A percentile compares a stretch with the other conserved stretches of the same genome.
Evolutionary conservation across 2,329 filamentous ascomycete genomes (phyloP).

Genomic region (Diaporthe amygdali): DNA sequence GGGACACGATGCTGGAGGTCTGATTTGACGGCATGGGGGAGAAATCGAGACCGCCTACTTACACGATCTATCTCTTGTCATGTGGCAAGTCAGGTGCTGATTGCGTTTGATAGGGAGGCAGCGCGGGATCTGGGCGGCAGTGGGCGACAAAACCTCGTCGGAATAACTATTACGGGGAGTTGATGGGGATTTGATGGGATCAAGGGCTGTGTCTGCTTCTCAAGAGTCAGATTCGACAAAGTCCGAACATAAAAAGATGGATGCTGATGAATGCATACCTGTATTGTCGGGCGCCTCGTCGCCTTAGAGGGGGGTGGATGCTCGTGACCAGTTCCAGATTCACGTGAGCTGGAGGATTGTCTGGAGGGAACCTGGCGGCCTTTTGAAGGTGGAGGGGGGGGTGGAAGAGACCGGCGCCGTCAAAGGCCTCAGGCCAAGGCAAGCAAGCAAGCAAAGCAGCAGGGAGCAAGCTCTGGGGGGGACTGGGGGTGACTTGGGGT

Average conservation of each 20-base stretch:
- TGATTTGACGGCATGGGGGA: slow-evolving; percentile 13
- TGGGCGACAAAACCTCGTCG: slow-evolving; percentile 19
- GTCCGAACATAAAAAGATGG: slow-evolving; percentile 16
- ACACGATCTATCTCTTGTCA: slow-evolving; percentile 21
- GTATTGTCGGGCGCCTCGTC: slow-evolving; percentile 14
- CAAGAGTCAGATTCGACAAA: slow-evolving; percentile 21
- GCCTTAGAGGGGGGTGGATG: slow-evolving; percentile 16
- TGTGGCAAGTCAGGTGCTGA: slow-evolving; percentile 26
- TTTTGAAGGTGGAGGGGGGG: slow-evolving; percentile 24
- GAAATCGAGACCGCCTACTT: slow-evolving; percentile 18
- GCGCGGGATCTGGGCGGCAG: not conserved
- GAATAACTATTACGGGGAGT: slow-evolving; percentile 6
- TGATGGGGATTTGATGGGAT: not conserved
- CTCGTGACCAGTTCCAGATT: slow-evolving; percentile 21
- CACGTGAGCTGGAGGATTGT: slow-evolving; percentile 19
- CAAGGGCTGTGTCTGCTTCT: not conserved
- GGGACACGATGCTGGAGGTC: not conserved
- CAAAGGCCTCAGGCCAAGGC: not conserved
- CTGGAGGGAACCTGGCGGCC: slow-evolving; percentile 5
- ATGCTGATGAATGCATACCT: slow-evolving; percentile 25
- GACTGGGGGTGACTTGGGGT: not conserved
- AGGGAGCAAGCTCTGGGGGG: not conserved
- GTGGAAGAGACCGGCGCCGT: not conserved
- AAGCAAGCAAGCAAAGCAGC: not conserved
- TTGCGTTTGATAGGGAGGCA: slow-evolving; percentile 16